A percentile compares a stretch with the other conserved stretches of the same genome.
Evolutionary conservation across 1,284 basidiomycete species (phyloP).

Genomic region (Malassezia slooffiae): DNA sequence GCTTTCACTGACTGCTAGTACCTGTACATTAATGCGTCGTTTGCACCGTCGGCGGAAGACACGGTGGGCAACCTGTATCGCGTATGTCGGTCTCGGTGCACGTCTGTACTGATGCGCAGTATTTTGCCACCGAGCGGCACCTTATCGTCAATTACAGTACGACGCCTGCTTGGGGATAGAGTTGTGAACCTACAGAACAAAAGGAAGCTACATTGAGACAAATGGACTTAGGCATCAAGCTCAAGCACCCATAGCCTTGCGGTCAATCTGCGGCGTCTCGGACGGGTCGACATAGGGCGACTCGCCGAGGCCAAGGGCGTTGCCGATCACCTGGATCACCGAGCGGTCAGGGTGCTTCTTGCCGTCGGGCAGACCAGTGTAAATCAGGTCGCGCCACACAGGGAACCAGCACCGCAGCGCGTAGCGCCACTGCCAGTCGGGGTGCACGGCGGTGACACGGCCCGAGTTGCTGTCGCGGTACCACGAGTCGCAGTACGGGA

Average conservation of each 20-base stretch:
- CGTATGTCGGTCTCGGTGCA: too few relatives aligned
- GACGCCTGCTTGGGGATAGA: too few relatives aligned
- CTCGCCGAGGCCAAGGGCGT: slow-evolving; percentile 25
- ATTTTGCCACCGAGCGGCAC: too few relatives aligned
- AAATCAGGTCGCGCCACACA: slow-evolving; percentile 30
- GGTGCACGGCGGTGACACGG: slow-evolving; percentile 33
- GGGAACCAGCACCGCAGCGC: slow-evolving; percentile 26
- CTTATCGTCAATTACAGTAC: too few relatives aligned
- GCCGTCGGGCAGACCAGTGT: slow-evolving; percentile 21
- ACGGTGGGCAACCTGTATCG: too few relatives aligned
- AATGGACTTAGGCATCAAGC: too few relatives aligned
- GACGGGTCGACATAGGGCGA: slow-evolving; percentile 23
- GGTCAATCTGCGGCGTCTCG: slow-evolving; percentile 26
- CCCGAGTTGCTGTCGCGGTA: slow-evolving; percentile 33
- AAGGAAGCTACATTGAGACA: too few relatives aligned
- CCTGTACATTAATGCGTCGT: too few relatives aligned
- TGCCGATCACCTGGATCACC: slow-evolving; percentile 25
- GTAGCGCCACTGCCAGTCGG: slow-evolving; percentile 37
- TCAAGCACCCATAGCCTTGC: slow-evolving; percentile 24
- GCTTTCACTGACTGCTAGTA: too few relatives aligned
- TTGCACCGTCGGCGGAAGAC: too few relatives aligned
- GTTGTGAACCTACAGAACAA: too few relatives aligned
- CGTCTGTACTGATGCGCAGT: too few relatives aligned
- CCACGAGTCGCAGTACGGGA: slow-evolving; percentile 33
- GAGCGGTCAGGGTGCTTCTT: slow-evolving; percentile 13